Evolutionary conservation across 2,329 filamentous ascomycete genomes (phyloP).

Genomic region (Claviceps lovelessii): DNA sequence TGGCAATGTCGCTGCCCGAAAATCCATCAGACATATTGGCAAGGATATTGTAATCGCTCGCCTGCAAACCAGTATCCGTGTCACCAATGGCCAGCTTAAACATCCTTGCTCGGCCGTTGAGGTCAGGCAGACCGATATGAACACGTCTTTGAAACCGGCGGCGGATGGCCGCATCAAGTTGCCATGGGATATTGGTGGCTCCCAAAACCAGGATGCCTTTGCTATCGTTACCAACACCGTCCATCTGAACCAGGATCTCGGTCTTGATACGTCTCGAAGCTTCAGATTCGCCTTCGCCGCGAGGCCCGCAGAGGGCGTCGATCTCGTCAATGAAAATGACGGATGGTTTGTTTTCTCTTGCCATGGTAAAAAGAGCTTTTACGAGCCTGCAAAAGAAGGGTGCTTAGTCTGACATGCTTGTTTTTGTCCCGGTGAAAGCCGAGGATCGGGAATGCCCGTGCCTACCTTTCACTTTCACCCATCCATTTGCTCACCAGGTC

Average conservation of each 20-base stretch:
- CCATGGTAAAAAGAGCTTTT: constrained; percentile 94
- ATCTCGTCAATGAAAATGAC: constrained; percentile 99
- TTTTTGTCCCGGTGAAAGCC: no score
- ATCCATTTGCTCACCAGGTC: constrained; percentile 99
- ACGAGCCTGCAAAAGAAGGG: constrained; percentile 49
- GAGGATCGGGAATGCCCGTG: background rate
- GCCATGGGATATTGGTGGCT: constrained; percentile 97
- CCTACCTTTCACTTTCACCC: constrained; percentile 92
- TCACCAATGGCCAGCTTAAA: constrained; percentile 90
- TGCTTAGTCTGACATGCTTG: constrained; percentile 10
- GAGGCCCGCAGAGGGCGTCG: constrained; percentile 85
- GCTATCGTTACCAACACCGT: constrained; percentile 91
- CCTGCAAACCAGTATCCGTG: constrained; percentile 72
- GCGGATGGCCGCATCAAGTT: constrained; percentile 89
- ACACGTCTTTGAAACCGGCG: constrained; percentile 91
- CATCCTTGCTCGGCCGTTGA: constrained; percentile 78
- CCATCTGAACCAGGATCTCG: constrained; percentile 96
- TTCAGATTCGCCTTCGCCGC: constrained; percentile 91
- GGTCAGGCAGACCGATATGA: constrained; percentile 84
- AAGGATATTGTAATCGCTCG: constrained; percentile 65
- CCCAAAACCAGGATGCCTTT: constrained; percentile 88
- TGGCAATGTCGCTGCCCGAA: constrained; percentile 89
- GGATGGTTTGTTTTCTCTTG: constrained; percentile 90
- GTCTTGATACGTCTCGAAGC: constrained; percentile 97
- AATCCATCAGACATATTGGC: constrained; percentile 81